A percentile compares a stretch with the other conserved stretches of the same genome.
Conservation (phyloP, 148 eudicot genomes). For the Vaccinium myrtillus region DNA sequence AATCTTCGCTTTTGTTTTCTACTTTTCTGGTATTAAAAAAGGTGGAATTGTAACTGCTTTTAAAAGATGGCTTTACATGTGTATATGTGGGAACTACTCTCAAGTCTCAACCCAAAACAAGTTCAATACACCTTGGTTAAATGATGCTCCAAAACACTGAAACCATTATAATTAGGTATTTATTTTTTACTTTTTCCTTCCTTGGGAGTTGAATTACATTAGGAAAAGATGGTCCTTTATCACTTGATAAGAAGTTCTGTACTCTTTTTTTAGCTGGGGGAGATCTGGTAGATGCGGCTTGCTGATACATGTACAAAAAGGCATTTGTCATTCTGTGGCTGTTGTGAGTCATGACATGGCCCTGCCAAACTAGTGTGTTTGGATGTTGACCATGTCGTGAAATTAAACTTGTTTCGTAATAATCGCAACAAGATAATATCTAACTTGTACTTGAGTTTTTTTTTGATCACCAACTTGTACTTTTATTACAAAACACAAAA, state of each 20-base stretch:
- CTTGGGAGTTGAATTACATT: neutral
- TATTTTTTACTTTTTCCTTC: neutral
- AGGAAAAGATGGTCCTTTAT: neutral
- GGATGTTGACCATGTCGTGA: neutral
- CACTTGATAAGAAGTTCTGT: neutral
- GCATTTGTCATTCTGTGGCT: neutral
- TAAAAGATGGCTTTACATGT: neutral
- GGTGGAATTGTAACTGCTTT: neutral
- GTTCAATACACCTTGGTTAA: neutral
- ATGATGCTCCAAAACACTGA: neutral
- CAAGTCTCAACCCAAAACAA: neutral
- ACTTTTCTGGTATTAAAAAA: neutral
- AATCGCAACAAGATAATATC: too few species aligned
- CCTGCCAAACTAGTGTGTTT: neutral
- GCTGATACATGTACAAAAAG: neutral
- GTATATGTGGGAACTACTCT: conserved; percentile 8
- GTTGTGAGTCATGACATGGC: neutral
- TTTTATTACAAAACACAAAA: too few species aligned
- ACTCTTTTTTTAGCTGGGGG: too few species aligned
- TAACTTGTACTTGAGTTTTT: too few species aligned
- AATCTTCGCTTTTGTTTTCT: neutral
- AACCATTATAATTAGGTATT: neutral
- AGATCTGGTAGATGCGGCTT: neutral
- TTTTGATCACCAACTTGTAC: too few species aligned
- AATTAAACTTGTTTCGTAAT: too few species aligned